A percentile compares a stretch with the other conserved stretches of the same genome.
phyloP scores from a whole-genome alignment of 179 eudicot species.

The Patellifolia procumbens region DNA sequence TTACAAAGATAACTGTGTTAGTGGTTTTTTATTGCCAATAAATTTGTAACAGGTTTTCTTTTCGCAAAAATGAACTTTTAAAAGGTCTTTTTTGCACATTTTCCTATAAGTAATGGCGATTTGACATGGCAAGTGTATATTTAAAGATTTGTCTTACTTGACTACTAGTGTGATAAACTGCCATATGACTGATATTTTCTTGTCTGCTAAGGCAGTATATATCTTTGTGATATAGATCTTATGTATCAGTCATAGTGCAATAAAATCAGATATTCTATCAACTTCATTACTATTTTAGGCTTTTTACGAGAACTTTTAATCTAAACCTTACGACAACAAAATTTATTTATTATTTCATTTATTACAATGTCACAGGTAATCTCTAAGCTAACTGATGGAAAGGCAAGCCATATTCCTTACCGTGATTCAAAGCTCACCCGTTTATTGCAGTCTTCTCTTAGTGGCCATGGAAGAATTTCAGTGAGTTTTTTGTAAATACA shows the following conservation, averaged over 20 bases:
- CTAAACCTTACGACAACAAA: too few relatives aligned
- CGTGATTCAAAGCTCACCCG: constrained; percentile 90
- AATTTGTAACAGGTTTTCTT: too few relatives aligned
- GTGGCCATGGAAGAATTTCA: constrained; percentile 80
- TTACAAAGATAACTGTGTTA: too few relatives aligned
- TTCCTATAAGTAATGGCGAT: too few relatives aligned
- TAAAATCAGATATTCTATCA: too few relatives aligned
- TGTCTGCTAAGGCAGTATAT: not conserved
- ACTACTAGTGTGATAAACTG: not conserved
- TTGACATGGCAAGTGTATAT: not conserved
- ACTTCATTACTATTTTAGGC: too few relatives aligned
- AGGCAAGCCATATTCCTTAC: constrained; percentile 71
- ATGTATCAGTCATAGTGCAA: not conserved
- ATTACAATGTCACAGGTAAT: not conserved
- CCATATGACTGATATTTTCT: not conserved
- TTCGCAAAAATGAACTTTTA: too few relatives aligned
- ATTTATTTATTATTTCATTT: too few relatives aligned
- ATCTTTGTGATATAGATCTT: constrained; percentile 12
- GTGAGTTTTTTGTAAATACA: constrained; percentile 42
- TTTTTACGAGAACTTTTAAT: too few relatives aligned
- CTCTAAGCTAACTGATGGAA: constrained; percentile 67
- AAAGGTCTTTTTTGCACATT: too few relatives aligned
- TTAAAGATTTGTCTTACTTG: not conserved
- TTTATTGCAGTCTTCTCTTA: constrained; percentile 73
- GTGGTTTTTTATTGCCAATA: too few relatives aligned